Percentiles rank a stretch among this genome's conserved stretches.
These are phyloP conservation scores for Hermanozyma aechmeae DNA, from an alignment of 805 yeast genomes.

Conservation along the genomic window DNA sequence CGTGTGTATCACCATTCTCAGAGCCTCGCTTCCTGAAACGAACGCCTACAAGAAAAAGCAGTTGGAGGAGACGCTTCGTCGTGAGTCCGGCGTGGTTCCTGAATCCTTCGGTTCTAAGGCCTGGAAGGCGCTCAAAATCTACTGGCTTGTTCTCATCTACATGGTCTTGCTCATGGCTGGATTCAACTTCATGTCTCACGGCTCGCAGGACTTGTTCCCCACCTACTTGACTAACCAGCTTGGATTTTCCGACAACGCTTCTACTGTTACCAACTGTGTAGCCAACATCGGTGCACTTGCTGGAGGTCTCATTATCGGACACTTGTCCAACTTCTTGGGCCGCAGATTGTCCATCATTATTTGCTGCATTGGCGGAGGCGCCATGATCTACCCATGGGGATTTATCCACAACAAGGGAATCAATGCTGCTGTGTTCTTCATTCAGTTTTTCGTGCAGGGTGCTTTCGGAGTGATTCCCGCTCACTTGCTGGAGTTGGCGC, in stretches of 20 bases:
- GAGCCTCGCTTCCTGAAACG: constrained; percentile 5
- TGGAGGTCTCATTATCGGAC: constrained; percentile 59
- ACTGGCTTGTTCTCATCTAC: constrained; percentile 25
- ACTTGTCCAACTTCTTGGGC: constrained; percentile 47
- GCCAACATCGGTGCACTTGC: constrained; percentile 54
- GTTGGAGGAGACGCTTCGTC: constrained; percentile 1
- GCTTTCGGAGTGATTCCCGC: constrained; percentile 69
- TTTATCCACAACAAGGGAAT: constrained; percentile 23
- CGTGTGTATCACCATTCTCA: constrained; percentile 1
- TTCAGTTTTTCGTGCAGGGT: constrained; percentile 62
- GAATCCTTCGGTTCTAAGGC: constrained; percentile 4
- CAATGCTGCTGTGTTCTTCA: constrained; percentile 52
- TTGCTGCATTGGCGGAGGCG: constrained; percentile 47
- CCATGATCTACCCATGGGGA: constrained; percentile 41
- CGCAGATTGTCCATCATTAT: constrained; percentile 48
- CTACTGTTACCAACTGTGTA: constrained; percentile 53
- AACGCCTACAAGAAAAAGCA: constrained; percentile 3
- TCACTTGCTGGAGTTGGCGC: constrained; percentile 54
- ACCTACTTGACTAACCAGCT: constrained; percentile 50
- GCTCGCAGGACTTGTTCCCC: constrained; percentile 67
- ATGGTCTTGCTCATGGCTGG: constrained; percentile 46
- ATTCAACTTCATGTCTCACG: constrained; percentile 65
- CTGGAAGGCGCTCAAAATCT: constrained; percentile 9
- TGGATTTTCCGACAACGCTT: constrained; percentile 31
- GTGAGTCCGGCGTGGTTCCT: constrained; percentile 2